A percentile compares a stretch with the other conserved stretches of the same genome.
Evolutionary conservation across 495 filamentous ascomycete species (phyloP).

Genomic region (Trichoderma asperelloides): DNA sequence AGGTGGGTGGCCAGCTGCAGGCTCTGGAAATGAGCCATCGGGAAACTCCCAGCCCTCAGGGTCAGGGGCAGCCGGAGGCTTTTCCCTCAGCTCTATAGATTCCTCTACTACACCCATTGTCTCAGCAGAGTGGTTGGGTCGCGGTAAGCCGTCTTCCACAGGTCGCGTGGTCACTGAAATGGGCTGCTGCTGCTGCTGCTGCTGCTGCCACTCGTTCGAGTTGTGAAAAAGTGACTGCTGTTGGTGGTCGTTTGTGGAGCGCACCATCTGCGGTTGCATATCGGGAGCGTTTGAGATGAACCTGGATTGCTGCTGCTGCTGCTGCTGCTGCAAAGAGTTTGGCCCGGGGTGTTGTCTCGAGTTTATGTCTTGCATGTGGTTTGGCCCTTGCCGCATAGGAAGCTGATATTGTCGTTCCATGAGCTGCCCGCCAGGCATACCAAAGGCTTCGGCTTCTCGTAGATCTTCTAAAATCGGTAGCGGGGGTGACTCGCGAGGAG

Average conservation of each 20-base stretch:
- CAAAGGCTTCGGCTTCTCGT: conserved; percentile 37
- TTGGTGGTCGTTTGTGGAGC: conserved; percentile 31
- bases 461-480: conserved; percentile 39
- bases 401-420: conserved; percentile 25
- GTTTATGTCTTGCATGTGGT: conserved; percentile 29
- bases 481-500: conserved; percentile 46
- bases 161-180: conserved; percentile 29
- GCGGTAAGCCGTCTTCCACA: conserved; percentile 48
- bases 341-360: conserved; percentile 36
- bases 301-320: conserved; percentile 27
- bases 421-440: conserved; percentile 22
- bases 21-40: conserved; percentile 50
- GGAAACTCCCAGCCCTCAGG: conserved; percentile 89
- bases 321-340: conserved; percentile 49
- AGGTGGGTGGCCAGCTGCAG: conserved; percentile 27
- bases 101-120: conserved; percentile 42
- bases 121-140: conserved; percentile 49
- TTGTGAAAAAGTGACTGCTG: conserved; percentile 1
- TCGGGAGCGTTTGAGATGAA: conserved; percentile 30
- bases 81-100: conserved; percentile 26
- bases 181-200: conserved; percentile 35
- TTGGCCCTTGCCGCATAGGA: conserved; percentile 31
- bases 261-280: conserved; percentile 34
- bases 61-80: conserved; percentile 32
- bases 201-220: conserved; percentile 4